These are phyloP conservation scores for Nicotiana knightiana DNA, from an alignment of 257 asterid species.

Conservation along the genomic window DNA sequence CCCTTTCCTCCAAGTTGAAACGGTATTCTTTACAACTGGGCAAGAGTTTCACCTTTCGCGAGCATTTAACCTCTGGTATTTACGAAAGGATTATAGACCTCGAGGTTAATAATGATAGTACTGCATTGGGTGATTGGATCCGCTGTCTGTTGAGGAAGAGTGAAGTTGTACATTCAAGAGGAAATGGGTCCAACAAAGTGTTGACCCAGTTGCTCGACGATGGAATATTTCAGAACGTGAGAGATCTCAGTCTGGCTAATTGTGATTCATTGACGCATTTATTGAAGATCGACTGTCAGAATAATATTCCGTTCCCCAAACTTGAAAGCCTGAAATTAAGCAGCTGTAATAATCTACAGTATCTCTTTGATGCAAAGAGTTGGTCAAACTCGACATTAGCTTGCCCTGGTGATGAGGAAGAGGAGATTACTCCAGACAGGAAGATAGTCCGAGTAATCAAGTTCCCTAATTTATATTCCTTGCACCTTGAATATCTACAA, in stretches of 20 bases:
- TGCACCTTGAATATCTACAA: too few relatives aligned
- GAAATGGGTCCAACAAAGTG: neutral
- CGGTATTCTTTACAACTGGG: too few relatives aligned
- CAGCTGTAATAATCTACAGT: neutral
- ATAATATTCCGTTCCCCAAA: neutral
- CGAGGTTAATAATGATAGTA: neutral
- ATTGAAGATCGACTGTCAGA: neutral
- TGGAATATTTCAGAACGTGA: neutral
- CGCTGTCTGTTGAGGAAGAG: neutral
- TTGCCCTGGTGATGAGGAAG: neutral
- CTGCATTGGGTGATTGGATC: neutral
- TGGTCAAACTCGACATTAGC: neutral
- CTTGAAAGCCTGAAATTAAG: neutral
- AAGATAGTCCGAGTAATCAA: too few relatives aligned
- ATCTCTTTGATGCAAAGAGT: neutral
- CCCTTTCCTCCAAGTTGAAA: too few relatives aligned
- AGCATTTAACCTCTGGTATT: too few relatives aligned
- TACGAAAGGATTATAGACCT: neutral
- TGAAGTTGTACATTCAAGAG: neutral
- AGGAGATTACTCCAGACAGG: neutral
- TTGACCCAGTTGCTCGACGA: neutral
- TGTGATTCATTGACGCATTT: neutral
- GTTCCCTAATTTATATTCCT: neutral
- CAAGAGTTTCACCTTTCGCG: too few relatives aligned
- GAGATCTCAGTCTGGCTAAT: neutral